These are phyloP conservation scores for Haberlea rhodopensis DNA, from an alignment of 257 asterid genomes.

Conservation along the genomic window DNA sequence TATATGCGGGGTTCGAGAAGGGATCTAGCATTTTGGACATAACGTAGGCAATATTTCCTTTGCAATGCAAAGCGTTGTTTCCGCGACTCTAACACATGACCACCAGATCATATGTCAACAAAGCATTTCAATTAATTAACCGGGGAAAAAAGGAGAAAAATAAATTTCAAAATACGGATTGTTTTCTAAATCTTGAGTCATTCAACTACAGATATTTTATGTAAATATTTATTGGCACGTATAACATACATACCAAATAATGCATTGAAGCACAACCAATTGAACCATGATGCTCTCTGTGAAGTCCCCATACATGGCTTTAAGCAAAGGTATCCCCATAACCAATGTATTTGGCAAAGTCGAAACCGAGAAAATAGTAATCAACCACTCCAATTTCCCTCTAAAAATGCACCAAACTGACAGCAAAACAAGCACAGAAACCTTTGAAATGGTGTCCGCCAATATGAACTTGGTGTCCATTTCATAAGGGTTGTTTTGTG, in stretches of 20 bases:
- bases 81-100: too few relatives aligned
- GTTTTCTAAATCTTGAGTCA: too few relatives aligned
- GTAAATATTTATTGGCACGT: not conserved
- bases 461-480: slow-evolving; percentile 59
- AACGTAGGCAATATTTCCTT: too few relatives aligned
- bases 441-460: slow-evolving; percentile 60
- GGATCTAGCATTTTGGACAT: too few relatives aligned
- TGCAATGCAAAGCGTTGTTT: too few relatives aligned
- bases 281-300: slow-evolving; percentile 68
- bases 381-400: slow-evolving; percentile 57
- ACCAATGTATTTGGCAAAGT: slow-evolving; percentile 74
- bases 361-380: slow-evolving; percentile 64
- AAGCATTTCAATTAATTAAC: too few relatives aligned
- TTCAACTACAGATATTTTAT: too few relatives aligned
- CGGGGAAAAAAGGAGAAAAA: too few relatives aligned
- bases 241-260: slow-evolving; percentile 50
- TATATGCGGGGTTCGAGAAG: too few relatives aligned
- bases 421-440: slow-evolving; percentile 37
- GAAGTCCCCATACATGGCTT: slow-evolving; percentile 73
- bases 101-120: too few relatives aligned
- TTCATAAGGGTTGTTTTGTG: slow-evolving; percentile 65
- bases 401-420: slow-evolving; percentile 42
- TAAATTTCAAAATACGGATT: too few relatives aligned
- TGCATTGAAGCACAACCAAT: slow-evolving; percentile 71
- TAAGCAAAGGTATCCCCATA: slow-evolving; percentile 73